Conservation (phyloP, 345 rosid species). For the Pseudoturritis turrita region DNA sequence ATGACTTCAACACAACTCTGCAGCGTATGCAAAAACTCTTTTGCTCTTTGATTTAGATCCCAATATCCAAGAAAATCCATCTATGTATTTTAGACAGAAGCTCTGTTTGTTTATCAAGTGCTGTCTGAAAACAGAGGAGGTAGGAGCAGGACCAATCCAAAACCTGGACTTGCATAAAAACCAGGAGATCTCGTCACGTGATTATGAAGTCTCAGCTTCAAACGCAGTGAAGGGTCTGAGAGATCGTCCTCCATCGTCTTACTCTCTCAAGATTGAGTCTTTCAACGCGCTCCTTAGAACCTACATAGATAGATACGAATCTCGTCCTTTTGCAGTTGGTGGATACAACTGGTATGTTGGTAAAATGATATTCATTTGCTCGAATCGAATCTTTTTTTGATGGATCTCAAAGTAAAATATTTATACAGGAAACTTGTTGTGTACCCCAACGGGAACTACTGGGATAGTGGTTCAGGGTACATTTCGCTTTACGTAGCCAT, state of each 20-base stretch:
- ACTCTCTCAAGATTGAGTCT: conserved; percentile 3
- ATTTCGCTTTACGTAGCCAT: background rate
- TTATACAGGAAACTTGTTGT: background rate
- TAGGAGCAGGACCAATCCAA: background rate
- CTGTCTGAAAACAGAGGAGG: background rate
- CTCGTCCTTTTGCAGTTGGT: conserved; percentile 3
- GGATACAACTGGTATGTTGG: conserved; percentile 10
- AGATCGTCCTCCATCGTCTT: background rate
- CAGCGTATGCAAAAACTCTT: background rate
- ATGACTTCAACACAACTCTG: background rate
- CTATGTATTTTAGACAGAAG: background rate
- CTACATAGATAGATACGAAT: background rate
- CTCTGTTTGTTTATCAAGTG: background rate
- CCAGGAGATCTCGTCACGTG: background rate
- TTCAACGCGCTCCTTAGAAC: background rate
- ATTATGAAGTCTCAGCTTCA: background rate
- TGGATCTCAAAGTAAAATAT: too few species aligned
- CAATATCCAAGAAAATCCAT: background rate
- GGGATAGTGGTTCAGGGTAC: background rate
- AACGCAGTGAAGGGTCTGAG: background rate
- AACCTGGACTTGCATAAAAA: too few species aligned
- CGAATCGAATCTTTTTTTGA: background rate
- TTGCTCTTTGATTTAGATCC: background rate
- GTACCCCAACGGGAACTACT: conserved; percentile 1
- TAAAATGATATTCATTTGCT: background rate